Evolutionary conservation across 768 basidiomycete species (phyloP).

Genomic region (Agaricus blazei): DNA sequence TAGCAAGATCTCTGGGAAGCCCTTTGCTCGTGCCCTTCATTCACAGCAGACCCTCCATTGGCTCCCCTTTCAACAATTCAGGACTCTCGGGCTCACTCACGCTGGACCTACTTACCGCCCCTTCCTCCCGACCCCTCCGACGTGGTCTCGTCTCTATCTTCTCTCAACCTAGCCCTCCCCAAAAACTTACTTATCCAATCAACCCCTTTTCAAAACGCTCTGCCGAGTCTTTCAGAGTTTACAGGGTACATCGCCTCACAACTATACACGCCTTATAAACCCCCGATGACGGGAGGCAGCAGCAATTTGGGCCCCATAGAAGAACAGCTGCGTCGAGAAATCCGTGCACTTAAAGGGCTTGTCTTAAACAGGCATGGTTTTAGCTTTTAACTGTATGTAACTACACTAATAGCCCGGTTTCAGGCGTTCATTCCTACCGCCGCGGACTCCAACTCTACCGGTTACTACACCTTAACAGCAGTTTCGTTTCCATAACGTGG

Average conservation of each 20-base stretch:
- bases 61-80: conserved; percentile 17
- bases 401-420: not conserved
- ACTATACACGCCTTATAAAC: conserved; percentile 51
- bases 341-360: conserved; percentile 73
- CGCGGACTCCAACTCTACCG: conserved; percentile 18
- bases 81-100: conserved; percentile 13
- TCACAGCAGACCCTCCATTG: conserved; percentile 29
- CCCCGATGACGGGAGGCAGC: conserved; percentile 20
- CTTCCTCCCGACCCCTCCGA: conserved; percentile 29
- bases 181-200: conserved; percentile 22
- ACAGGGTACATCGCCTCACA: conserved; percentile 79
- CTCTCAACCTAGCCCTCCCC: conserved; percentile 32
- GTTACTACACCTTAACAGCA: conserved; percentile 5
- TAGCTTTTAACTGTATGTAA: not conserved
- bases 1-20: conserved; percentile 58
- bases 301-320: conserved; percentile 37
- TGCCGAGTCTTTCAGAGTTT: conserved; percentile 64
- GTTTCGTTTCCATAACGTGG: not conserved
- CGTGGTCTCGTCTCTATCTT: conserved; percentile 29
- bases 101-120: conserved; percentile 38
- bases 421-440: conserved; percentile 38
- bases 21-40: conserved; percentile 48
- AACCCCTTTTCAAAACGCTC: conserved; percentile 50
- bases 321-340: conserved; percentile 70
- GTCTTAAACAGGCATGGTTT: conserved; percentile 61